These are phyloP conservation scores for Penicillium sp. DNA, from an alignment of 2,329 filamentous ascomycete genomes.

Conservation along the genomic window DNA sequence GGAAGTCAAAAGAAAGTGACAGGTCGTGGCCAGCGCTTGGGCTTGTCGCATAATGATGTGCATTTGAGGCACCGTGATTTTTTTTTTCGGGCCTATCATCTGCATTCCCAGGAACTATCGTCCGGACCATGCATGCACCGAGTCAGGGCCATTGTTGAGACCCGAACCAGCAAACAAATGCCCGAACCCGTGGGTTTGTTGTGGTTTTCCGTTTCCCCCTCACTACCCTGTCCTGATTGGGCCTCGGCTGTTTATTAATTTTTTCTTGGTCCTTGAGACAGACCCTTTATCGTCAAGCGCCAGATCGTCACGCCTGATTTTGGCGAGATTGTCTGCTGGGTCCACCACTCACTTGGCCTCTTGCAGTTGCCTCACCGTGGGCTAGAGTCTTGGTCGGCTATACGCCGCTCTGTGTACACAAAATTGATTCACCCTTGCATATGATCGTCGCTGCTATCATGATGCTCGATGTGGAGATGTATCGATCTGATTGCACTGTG, in stretches of 20 bases:
- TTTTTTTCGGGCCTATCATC: conserved; percentile 3
- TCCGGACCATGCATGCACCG: background rate
- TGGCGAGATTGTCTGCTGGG: background rate
- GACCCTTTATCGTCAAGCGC: background rate
- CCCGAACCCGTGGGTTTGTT: background rate
- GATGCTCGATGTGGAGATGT: conserved; percentile 8
- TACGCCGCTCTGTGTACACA: background rate
- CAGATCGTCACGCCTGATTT: background rate
- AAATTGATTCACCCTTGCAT: conserved; percentile 19
- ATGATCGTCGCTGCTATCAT: conserved; percentile 15
- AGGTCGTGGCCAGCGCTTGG: conserved; percentile 4
- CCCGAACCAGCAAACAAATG: background rate
- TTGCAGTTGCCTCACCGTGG: background rate
- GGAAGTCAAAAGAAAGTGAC: conserved; percentile 13
- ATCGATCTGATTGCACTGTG: background rate
- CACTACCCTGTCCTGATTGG: background rate
- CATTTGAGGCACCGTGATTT: conserved; percentile 3
- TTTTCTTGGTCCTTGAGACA: background rate
- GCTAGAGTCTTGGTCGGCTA: background rate
- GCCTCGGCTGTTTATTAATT: background rate
- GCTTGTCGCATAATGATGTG: conserved; percentile 11
- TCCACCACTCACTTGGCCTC: background rate
- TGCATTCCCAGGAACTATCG: conserved; percentile 3
- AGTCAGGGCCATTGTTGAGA: background rate
- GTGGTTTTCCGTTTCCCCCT: background rate